These are phyloP conservation scores for Ganoderma leucocontextum DNA, from an alignment of 1,284 basidiomycete genomes.

Conservation along the genomic window DNA sequence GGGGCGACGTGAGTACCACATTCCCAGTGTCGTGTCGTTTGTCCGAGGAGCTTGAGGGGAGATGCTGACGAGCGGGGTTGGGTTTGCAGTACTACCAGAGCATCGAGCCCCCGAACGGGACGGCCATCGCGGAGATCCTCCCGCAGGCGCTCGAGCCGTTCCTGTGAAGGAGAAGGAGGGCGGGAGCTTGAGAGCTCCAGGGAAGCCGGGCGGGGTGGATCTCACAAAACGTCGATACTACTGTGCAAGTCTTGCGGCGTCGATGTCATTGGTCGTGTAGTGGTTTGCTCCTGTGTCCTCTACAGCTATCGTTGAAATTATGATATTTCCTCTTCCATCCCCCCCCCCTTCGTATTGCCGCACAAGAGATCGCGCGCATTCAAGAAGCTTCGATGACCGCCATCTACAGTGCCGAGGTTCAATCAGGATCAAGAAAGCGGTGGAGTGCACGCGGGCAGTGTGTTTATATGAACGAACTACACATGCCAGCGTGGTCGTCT, in stretches of 20 bases:
- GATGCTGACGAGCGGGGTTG: conserved; percentile 19
- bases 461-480: too few relatives aligned
- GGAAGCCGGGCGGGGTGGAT: background rate
- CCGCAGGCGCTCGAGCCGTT: conserved; percentile 66
- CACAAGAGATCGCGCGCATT: too few relatives aligned
- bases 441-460: too few relatives aligned
- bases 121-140: conserved; percentile 58
- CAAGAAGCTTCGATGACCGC: too few relatives aligned
- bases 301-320: too few relatives aligned
- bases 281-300: too few relatives aligned
- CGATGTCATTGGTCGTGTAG: background rate
- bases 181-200: background rate
- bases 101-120: conserved; percentile 67
- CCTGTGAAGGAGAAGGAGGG: conserved; percentile 47
- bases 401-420: too few relatives aligned
- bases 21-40: background rate
- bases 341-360: too few relatives aligned
- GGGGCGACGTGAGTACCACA: conserved; percentile 56
- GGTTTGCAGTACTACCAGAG: conserved; percentile 62
- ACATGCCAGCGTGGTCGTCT: too few relatives aligned
- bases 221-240: background rate
- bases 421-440: too few relatives aligned
- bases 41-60: background rate
- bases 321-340: too few relatives aligned
- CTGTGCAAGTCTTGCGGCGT: background rate